Base-by-base conservation (phyloP, 768 basidiomycete genomes). In the Lyophyllum decastes region DNA sequence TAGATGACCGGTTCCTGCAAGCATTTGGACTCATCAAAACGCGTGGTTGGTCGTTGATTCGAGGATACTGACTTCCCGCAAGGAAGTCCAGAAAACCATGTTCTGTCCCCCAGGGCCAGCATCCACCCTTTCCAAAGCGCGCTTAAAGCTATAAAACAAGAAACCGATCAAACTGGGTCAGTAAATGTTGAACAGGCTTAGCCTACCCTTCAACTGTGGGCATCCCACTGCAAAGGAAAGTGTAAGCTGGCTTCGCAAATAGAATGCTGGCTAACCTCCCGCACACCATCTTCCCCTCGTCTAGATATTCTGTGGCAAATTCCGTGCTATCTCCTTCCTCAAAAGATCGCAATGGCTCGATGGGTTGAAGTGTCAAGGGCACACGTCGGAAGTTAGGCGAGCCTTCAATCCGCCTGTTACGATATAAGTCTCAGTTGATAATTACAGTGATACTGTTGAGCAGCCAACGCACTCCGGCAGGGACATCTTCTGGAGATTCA, bases 401-500 rank as follows among this genome's bases (percentile, higher is more conserved):
- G 8, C 96, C 96, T 14, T 97, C 94, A 40, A 98, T 93, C 17
- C 94, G 89, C 66, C 90, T 87, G 16, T 62, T 14, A 43, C 51
- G 51, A 56, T 24, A 22, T n/a, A 46, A n/a, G 49, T 26, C 26
- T 24, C 38, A 26, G 30, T 46, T 30, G 8, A 34, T 7, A 21
- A 16, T 26, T 8, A 8, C 26, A 22, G 10, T 17, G 1, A 17
- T 34, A 17, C 3, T 5, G n/a, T 35, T 16, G 7, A 4, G 17
- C 43, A 50, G 34, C n/a, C 24, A 2, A 76, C 88, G 60, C 59
- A 95, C 90, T 98, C 97, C 0, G 95, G 92, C 2, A 99, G 77
- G 3, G 92, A 92, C 87, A 97, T 94, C 77, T 98, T 98, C 74
- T 98, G 97, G 30, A 98, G 69, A 67, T 92, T 92, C 6, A 86